Percentiles rank a stretch among this genome's conserved stretches.
phyloP scores from a whole-genome alignment of 2,329 filamentous ascomycete species.

The Fusarium brachygibbosum region DNA sequence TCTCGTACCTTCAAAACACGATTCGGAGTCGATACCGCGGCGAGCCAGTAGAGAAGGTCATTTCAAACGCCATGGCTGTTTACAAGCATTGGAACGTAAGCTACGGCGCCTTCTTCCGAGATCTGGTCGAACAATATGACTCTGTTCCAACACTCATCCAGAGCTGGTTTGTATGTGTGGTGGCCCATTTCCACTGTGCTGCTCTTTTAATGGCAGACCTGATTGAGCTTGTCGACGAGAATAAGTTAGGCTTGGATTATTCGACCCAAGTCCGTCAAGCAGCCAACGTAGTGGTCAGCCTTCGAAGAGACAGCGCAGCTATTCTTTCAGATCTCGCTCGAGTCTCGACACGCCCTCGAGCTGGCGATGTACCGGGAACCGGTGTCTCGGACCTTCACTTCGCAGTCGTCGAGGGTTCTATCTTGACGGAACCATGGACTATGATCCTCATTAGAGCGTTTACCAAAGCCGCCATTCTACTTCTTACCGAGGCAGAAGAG shows the following conservation, averaged over 20 bases:
- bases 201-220: slow-evolving; percentile 67
- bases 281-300: slow-evolving; percentile 54
- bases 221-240: slow-evolving; percentile 64
- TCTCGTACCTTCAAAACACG: slow-evolving; percentile 68
- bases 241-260: slow-evolving; percentile 47
- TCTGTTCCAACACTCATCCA: slow-evolving; percentile 66
- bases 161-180: slow-evolving; percentile 71
- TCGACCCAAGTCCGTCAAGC: slow-evolving; percentile 47
- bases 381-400: slow-evolving; percentile 61
- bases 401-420: slow-evolving; percentile 65
- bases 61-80: slow-evolving; percentile 62
- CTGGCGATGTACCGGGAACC: slow-evolving; percentile 44
- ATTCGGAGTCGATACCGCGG: slow-evolving; percentile 57
- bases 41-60: slow-evolving; percentile 61
- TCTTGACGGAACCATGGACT: slow-evolving; percentile 73
- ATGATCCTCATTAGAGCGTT: slow-evolving; percentile 67
- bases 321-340: slow-evolving; percentile 64
- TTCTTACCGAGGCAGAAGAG: slow-evolving; percentile 55
- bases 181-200: slow-evolving; percentile 70
- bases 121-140: slow-evolving; percentile 64
- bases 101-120: slow-evolving; percentile 65
- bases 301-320: slow-evolving; percentile 60
- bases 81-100: slow-evolving; percentile 68
- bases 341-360: slow-evolving; percentile 57
- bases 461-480: slow-evolving; percentile 59